These are phyloP conservation scores for Quercus bicolor DNA, from an alignment of 306 rosid species.

Conservation along the genomic window DNA sequence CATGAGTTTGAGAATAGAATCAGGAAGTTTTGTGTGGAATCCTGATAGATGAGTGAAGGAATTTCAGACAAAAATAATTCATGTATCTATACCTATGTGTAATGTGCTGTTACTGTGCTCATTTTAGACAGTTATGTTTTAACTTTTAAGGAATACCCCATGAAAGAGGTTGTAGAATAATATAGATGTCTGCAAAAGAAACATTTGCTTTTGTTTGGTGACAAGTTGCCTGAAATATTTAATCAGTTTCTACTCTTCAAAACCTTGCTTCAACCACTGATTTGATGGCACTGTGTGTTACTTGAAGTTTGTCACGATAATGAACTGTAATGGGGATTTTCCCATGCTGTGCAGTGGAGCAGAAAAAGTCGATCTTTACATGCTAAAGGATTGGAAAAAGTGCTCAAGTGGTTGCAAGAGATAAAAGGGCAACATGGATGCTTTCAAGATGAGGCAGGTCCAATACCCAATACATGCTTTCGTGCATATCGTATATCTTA, in stretches of 20 bases:
- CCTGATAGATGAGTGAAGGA: not conserved
- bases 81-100: not conserved
- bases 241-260: not conserved
- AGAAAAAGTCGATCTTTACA: slow-evolving; percentile 72
- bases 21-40: not conserved
- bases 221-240: not conserved
- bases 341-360: slow-evolving; percentile 67
- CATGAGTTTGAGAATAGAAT: not conserved
- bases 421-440: slow-evolving; percentile 45
- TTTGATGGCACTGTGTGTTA: not conserved
- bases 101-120: not conserved
- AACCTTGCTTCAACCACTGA: not conserved
- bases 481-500: slow-evolving; percentile 12
- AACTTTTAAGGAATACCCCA: not conserved
- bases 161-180: not conserved
- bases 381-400: slow-evolving; percentile 82
- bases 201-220: not conserved
- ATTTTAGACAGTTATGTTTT: not conserved
- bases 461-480: slow-evolving; percentile 35
- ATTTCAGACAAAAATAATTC: not conserved
- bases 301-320: not conserved
- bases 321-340: slow-evolving; percentile 13
- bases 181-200: not conserved
- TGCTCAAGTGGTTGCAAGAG: slow-evolving; percentile 82
- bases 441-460: slow-evolving; percentile 76